phyloP scores from a whole-genome alignment of 495 filamentous ascomycete genomes.

The Darksidea phi region DNA sequence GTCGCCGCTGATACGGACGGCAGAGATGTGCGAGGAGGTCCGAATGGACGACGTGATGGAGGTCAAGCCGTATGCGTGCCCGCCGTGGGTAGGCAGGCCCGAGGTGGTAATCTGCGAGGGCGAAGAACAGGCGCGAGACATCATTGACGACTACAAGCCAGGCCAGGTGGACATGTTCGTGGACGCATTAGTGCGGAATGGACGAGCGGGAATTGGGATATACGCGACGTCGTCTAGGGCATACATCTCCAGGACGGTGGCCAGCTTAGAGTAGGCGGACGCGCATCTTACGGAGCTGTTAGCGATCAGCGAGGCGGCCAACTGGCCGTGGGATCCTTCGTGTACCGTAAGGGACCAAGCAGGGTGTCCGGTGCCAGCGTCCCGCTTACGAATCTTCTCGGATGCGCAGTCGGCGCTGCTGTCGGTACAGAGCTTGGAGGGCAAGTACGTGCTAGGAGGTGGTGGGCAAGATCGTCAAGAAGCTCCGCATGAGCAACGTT shows the following conservation, averaged over 20 bases:
- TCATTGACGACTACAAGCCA: slow-evolving; percentile 17
- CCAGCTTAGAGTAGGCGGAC: slow-evolving; percentile 21
- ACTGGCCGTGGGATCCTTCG: slow-evolving; percentile 17
- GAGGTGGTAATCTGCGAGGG: slow-evolving; percentile 20
- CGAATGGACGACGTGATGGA: slow-evolving; percentile 12
- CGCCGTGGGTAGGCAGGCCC: slow-evolving; percentile 21
- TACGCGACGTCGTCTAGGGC: slow-evolving; percentile 3
- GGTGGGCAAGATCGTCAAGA: slow-evolving; percentile 6
- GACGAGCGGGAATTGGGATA: slow-evolving; percentile 7
- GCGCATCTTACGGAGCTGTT: slow-evolving; percentile 20
- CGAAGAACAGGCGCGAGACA: slow-evolving; percentile 15
- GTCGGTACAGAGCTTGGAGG: slow-evolving; percentile 24
- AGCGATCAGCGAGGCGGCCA: slow-evolving; percentile 22
- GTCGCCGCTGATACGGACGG: too few relatives aligned
- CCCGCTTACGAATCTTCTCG: slow-evolving; percentile 25
- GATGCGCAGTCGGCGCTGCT: slow-evolving; percentile 25
- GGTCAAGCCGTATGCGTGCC: slow-evolving; percentile 21
- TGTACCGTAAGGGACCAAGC: slow-evolving; percentile 5
- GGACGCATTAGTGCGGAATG: slow-evolving; percentile 23
- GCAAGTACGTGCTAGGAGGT: slow-evolving; percentile 7
- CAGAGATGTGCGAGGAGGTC: slow-evolving; percentile 13
- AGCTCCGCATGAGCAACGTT: slow-evolving; percentile 14
- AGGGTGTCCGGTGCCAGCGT: slow-evolving; percentile 9
- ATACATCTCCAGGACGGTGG: slow-evolving; percentile 16
- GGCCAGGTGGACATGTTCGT: slow-evolving; percentile 29